These are phyloP conservation scores for Ophiognomonia clavigignenti-juglandacearum DNA, from an alignment of 2,329 filamentous ascomycete species.

Conservation along the genomic window DNA sequence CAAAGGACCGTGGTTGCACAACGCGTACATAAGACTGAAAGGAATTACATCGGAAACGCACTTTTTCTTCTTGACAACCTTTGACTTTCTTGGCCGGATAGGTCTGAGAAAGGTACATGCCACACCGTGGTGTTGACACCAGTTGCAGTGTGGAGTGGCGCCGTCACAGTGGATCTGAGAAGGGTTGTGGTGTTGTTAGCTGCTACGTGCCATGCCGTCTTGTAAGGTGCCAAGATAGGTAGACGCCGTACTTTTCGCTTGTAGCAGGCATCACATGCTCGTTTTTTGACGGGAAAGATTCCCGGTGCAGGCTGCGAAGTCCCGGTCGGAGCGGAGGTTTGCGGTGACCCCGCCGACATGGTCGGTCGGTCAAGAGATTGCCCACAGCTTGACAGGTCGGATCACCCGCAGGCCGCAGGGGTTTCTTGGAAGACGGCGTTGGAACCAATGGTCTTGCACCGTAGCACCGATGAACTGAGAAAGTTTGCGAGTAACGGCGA, in stretches of 20 bases:
- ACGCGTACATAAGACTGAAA: not conserved
- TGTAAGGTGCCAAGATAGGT: not conserved
- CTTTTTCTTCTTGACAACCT: not conserved
- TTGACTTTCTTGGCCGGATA: not conserved
- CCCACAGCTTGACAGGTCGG: too few species aligned
- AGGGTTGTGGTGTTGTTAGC: not conserved
- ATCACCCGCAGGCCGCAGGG: too few species aligned
- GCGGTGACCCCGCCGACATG: too few species aligned
- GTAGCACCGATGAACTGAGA: too few species aligned
- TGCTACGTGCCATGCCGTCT: too few species aligned
- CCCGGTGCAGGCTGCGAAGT: too few species aligned
- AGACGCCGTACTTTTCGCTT: conserved; percentile 36
- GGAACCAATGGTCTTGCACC: too few species aligned
- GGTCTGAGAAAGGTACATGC: conserved; percentile 39
- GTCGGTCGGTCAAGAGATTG: too few species aligned
- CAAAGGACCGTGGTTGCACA: too few species aligned
- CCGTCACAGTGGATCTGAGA: conserved; percentile 46
- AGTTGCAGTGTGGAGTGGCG: conserved; percentile 39
- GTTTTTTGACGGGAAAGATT: conserved; percentile 16
- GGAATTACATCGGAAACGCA: not conserved
- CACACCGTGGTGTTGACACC: conserved; percentile 43
- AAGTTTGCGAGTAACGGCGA: too few species aligned
- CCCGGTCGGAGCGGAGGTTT: not conserved
- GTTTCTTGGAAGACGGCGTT: too few species aligned
- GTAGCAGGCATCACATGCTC: conserved; percentile 46